A percentile compares a stretch with the other conserved stretches of the same genome.
Evolutionary conservation across 768 basidiomycete genomes (phyloP).

Genomic region (Russula lepida): DNA sequence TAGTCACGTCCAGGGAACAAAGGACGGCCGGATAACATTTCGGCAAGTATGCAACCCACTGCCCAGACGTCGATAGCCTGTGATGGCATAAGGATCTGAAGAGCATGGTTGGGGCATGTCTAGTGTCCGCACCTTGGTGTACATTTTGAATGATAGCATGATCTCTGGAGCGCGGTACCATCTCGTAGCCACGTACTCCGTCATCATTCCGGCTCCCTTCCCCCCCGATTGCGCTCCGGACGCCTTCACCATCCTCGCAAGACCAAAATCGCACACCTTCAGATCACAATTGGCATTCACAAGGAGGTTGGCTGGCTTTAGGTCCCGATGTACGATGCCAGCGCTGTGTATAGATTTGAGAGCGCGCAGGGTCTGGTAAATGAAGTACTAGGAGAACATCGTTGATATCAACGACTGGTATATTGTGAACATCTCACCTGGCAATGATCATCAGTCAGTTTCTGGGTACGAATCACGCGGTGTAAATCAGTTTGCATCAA

Average conservation of each 20-base stretch:
- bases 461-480: slow-evolving; percentile 83
- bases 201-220: slow-evolving; percentile 63
- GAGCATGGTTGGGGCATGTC: background rate
- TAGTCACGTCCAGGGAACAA: slow-evolving; percentile 86
- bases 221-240: slow-evolving; percentile 42
- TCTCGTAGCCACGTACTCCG: slow-evolving; percentile 83
- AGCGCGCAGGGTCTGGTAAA: slow-evolving; percentile 78
- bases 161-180: slow-evolving; percentile 95
- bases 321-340: slow-evolving; percentile 68
- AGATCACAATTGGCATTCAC: slow-evolving; percentile 87
- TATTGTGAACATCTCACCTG: slow-evolving; percentile 37
- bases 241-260: slow-evolving; percentile 59
- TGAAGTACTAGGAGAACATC: slow-evolving; percentile 50
- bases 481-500: slow-evolving; percentile 89
- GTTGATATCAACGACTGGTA: background rate
- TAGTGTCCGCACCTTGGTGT: slow-evolving; percentile 46
- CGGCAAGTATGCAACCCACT: slow-evolving; percentile 69
- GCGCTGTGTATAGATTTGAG: slow-evolving; percentile 87
- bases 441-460: slow-evolving; percentile 85
- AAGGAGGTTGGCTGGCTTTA: slow-evolving; percentile 83
- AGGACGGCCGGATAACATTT: slow-evolving; percentile 72
- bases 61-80: slow-evolving; percentile 71
- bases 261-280: slow-evolving; percentile 84
- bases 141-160: slow-evolving; percentile 91
- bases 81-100: background rate